These are phyloP conservation scores for Stagonosporopsis cucurbitacearum DNA, from an alignment of 2,329 filamentous ascomycete genomes.

Conservation along the genomic window DNA sequence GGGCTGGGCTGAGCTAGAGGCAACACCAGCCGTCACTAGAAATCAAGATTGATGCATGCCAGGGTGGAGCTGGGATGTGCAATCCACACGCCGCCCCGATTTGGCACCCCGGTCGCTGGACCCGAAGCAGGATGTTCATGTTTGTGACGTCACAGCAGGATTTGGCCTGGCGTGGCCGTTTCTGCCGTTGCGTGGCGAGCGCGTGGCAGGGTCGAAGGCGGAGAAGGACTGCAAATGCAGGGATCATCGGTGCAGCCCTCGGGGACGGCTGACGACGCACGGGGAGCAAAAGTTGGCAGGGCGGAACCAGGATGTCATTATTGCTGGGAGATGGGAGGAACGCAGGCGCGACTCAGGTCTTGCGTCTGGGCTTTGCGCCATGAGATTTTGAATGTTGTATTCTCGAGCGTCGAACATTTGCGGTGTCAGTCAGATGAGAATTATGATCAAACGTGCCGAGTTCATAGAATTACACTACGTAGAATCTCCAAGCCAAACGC, in stretches of 20 bases:
- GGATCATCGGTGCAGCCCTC: constrained; percentile 16
- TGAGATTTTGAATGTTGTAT: too few species aligned
- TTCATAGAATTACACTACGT: constrained; percentile 31
- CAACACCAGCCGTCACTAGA: constrained; percentile 27
- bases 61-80: constrained; percentile 28
- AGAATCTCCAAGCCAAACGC: constrained; percentile 32
- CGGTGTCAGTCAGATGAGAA: not conserved
- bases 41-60: constrained; percentile 48
- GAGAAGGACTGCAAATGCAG: constrained; percentile 4
- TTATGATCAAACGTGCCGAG: not conserved
- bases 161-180: constrained; percentile 15
- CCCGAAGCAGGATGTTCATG: constrained; percentile 14
- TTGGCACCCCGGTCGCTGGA: constrained; percentile 9
- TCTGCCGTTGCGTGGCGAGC: constrained; percentile 17
- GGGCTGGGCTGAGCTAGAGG: constrained; percentile 19
- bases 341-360: not conserved
- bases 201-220: constrained; percentile 6
- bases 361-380: not conserved
- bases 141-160: constrained; percentile 32
- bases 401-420: not conserved
- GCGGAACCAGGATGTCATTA: constrained; percentile 8
- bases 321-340: constrained; percentile 8
- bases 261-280: constrained; percentile 28
- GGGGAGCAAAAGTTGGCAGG: constrained; percentile 31
- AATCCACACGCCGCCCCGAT: constrained; percentile 22